These are phyloP conservation scores for Cyclostephanos invisitatus DNA, from an alignment of 108 stramenopile genomes.

Conservation along the genomic window DNA sequence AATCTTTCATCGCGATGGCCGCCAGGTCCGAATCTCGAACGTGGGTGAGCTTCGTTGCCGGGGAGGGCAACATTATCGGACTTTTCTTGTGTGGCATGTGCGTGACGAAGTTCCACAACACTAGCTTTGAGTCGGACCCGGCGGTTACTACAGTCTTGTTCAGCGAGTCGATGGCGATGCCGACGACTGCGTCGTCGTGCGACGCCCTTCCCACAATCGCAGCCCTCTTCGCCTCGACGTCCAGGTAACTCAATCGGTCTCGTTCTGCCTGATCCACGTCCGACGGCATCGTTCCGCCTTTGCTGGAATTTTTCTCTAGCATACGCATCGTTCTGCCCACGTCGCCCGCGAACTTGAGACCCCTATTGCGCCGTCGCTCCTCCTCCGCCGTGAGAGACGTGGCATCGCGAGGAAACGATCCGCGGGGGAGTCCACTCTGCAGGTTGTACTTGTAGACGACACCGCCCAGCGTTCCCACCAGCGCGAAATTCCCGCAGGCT, in stretches of 20 bases:
- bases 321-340: slow-evolving; percentile 68
- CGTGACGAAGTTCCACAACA: slow-evolving; percentile 90
- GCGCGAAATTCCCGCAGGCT: slow-evolving; percentile 84
- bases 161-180: slow-evolving; percentile 89
- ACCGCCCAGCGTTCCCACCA: slow-evolving; percentile 94
- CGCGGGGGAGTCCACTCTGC: slow-evolving; percentile 88
- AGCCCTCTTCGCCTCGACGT: slow-evolving; percentile 42
- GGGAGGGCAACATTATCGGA: slow-evolving; percentile 66
- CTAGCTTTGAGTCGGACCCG: slow-evolving; percentile 85
- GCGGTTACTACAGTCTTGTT: slow-evolving; percentile 85
- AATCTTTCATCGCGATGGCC: slow-evolving; percentile 76
- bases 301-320: slow-evolving; percentile 70
- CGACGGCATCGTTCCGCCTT: slow-evolving; percentile 62
- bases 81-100: slow-evolving; percentile 86
- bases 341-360: slow-evolving; percentile 57
- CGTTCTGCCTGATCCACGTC: slow-evolving; percentile 68
- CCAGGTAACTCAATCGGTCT: slow-evolving; percentile 48
- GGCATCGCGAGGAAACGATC: slow-evolving; percentile 74
- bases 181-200: slow-evolving; percentile 81
- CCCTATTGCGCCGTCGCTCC: slow-evolving; percentile 29
- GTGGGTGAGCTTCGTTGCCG: slow-evolving; percentile 76
- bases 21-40: slow-evolving; percentile 83
- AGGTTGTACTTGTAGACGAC: slow-evolving; percentile 94
- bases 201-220: slow-evolving; percentile 60
- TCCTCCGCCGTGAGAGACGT: slow-evolving; percentile 26